A percentile compares a stretch with the other conserved stretches of the same genome.
Conservation (phyloP, 2,329 filamentous ascomycete genomes). For the Scolecobasidium constrictum region DNA sequence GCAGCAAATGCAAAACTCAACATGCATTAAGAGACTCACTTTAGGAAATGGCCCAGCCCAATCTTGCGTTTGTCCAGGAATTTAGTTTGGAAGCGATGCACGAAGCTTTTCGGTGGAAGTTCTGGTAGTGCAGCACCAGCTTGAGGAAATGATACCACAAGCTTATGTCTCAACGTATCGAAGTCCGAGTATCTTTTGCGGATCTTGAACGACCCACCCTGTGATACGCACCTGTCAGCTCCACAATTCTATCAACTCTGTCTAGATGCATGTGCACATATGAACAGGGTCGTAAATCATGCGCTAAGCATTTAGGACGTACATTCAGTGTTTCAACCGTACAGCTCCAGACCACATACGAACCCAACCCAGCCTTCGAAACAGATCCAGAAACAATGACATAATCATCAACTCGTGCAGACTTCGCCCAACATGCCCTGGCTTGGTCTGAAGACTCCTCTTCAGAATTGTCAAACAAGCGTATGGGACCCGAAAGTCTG, state of each 20-base stretch:
- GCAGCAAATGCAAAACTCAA: slow-evolving; percentile 1
- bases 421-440: slow-evolving; percentile 50
- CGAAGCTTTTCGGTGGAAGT: slow-evolving; percentile 80
- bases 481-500: slow-evolving; percentile 33
- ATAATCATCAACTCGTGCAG: slow-evolving; percentile 51
- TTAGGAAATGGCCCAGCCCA: slow-evolving; percentile 85
- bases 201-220: slow-evolving; percentile 47
- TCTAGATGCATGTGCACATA: no score
- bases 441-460: slow-evolving; percentile 46
- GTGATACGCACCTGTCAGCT: slow-evolving; percentile 9
- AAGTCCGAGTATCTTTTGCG: slow-evolving; percentile 85
- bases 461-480: slow-evolving; percentile 53
- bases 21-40: slow-evolving; percentile 45
- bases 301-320: no score
- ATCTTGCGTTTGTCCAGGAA: slow-evolving; percentile 78
- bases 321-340: slow-evolving; percentile 77
- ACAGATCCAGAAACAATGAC: slow-evolving; percentile 45
- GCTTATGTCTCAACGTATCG: slow-evolving; percentile 63
- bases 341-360: slow-evolving; percentile 93
- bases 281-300: no score
- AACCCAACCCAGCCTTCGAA: slow-evolving; percentile 48
- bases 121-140: slow-evolving; percentile 79
- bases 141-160: slow-evolving; percentile 72
- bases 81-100: slow-evolving; percentile 64
- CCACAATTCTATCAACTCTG: no score